Conservation (phyloP, 257 asterid genomes). For the Anisodus acutangulus region DNA sequence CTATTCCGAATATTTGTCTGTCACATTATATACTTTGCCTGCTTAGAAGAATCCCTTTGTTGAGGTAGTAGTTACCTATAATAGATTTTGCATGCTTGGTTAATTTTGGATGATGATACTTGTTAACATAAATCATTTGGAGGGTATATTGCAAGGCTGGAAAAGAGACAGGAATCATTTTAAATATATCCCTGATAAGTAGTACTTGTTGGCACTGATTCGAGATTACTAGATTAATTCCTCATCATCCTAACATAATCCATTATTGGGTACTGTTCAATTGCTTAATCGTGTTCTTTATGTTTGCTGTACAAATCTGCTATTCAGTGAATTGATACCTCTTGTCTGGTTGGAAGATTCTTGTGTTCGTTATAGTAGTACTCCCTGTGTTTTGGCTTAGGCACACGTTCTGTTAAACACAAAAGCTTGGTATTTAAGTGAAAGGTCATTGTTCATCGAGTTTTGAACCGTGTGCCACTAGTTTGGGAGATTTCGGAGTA, state of each 20-base stretch:
- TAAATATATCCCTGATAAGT: neutral
- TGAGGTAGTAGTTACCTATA: neutral
- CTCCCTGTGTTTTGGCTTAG: no score
- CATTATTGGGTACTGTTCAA: neutral
- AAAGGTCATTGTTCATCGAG: neutral
- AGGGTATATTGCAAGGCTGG: neutral
- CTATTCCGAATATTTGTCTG: neutral
- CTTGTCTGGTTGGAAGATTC: slow-evolving; percentile 23
- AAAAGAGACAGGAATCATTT: neutral
- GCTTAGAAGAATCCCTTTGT: neutral
- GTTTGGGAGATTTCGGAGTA: no score
- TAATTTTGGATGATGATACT: neutral
- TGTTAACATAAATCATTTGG: neutral
- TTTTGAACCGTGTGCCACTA: neutral
- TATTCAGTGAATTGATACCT: neutral
- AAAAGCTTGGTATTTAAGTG: neutral
- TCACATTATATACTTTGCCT: neutral
- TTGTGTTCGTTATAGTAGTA: neutral
- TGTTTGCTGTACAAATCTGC: neutral
- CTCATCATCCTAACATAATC: neutral
- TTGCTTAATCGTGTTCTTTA: neutral
- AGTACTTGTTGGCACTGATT: neutral
- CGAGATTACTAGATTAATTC: neutral
- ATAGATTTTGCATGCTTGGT: slow-evolving; percentile 6
- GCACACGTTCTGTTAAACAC: neutral